A percentile compares a stretch with the other conserved stretches of the same genome.
Conservation (phyloP, 495 filamentous ascomycete genomes). For the Hyaloscypha finlandica region DNA sequence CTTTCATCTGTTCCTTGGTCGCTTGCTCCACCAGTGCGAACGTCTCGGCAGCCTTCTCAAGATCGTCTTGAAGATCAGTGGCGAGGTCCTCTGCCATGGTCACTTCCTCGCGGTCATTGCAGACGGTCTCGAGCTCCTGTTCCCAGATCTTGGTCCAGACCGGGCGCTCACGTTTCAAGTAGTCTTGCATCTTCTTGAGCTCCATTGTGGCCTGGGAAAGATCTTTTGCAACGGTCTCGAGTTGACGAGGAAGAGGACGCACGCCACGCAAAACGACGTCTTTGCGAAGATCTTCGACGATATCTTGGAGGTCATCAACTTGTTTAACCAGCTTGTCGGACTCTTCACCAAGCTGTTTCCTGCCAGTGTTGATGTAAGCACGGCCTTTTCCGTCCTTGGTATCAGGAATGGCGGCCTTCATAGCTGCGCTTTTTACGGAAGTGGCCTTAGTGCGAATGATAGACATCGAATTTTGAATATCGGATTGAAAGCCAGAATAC, state of each 20-base stretch:
- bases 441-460: constrained; percentile 76
- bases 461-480: constrained; percentile 85
- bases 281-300: constrained; percentile 95
- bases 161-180: constrained; percentile 86
- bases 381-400: constrained; percentile 73
- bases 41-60: constrained; percentile 90
- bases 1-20: constrained; percentile 90
- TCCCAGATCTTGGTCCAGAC: constrained; percentile 99
- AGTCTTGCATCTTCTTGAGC: constrained; percentile 94
- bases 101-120: constrained; percentile 89
- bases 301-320: constrained; percentile 94
- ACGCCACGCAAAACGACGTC: constrained; percentile 94
- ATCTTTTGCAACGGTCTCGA: constrained; percentile 85
- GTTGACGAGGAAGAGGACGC: constrained; percentile 85
- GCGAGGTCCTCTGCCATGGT: constrained; percentile 93
- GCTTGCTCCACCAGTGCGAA: constrained; percentile 95
- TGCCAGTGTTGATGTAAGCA: constrained; percentile 79
- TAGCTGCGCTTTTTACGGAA: constrained; percentile 73
- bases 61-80: constrained; percentile 87
- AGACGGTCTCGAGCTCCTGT: constrained; percentile 90
- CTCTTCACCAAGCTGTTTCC: constrained; percentile 79
- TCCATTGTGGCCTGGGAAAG: constrained; percentile 78
- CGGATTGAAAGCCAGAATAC: constrained; percentile 84
- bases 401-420: constrained; percentile 62
- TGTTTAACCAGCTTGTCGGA: constrained; percentile 84